phyloP scores from a whole-genome alignment of 2,329 filamentous ascomycete genomes.

The Chaetomium globosum region DNA sequence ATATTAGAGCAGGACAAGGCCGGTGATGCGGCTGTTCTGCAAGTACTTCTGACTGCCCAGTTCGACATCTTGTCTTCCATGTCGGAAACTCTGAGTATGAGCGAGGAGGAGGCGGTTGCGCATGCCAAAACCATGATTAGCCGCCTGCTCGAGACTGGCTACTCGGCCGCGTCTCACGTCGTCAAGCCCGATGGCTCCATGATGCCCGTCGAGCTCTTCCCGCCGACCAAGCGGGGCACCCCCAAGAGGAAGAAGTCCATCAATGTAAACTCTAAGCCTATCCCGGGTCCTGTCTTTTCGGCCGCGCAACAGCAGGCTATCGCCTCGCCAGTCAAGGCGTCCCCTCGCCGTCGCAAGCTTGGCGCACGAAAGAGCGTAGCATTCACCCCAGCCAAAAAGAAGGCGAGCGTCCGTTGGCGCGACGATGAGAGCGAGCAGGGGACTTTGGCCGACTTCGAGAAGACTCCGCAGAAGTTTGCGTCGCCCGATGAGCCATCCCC shows the following conservation, averaged over 20 bases:
- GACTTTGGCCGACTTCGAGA: conserved; percentile 84
- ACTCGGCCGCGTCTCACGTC: conserved; percentile 74
- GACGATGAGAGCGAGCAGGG: conserved; percentile 84
- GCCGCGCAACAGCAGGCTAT: conserved; percentile 45
- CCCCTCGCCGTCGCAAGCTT: conserved; percentile 78
- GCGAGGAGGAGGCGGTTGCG: conserved; percentile 77
- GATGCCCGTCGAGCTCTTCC: conserved; percentile 65
- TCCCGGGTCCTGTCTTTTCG: conserved; percentile 48
- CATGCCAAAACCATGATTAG: conserved; percentile 77
- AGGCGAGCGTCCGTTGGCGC: conserved; percentile 81
- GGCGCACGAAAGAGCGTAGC: conserved; percentile 70
- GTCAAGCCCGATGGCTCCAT: conserved; percentile 82
- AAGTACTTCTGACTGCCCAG: conserved; percentile 83
- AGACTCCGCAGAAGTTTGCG: conserved; percentile 74
- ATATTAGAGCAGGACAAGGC: conserved; percentile 82
- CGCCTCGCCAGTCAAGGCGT: conserved; percentile 70
- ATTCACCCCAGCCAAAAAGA: conserved; percentile 82
- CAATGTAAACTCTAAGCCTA: conserved; percentile 47
- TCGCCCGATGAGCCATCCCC: conserved; percentile 59
- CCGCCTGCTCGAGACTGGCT: conserved; percentile 76
- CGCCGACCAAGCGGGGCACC: conserved; percentile 72
- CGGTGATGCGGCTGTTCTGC: conserved; percentile 75
- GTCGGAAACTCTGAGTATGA: conserved; percentile 78
- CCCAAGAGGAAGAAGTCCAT: conserved; percentile 70
- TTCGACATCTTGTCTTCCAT: conserved; percentile 89